Evolutionary conservation across 2,329 filamentous ascomycete species (phyloP).

Genomic region (Aspergillus sp.): DNA sequence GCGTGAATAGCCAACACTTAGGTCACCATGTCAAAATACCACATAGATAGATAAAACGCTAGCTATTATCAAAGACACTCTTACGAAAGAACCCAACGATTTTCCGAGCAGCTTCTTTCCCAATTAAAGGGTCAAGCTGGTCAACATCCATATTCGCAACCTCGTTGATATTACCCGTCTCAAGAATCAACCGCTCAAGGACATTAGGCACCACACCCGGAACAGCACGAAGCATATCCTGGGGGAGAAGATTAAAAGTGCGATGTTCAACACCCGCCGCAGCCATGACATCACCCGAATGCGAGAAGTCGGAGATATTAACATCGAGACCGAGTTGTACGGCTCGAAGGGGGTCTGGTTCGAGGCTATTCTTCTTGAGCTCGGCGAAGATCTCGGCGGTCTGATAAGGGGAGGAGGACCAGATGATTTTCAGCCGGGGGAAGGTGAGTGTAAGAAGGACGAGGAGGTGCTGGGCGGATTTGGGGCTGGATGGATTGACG

Average conservation of each 20-base stretch:
- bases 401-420: conserved; percentile 89
- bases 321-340: conserved; percentile 74
- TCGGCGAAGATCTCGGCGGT: conserved; percentile 96
- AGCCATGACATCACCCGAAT: conserved; percentile 49
- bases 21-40: no score
- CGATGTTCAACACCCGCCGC: conserved; percentile 54
- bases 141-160: conserved; percentile 79
- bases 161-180: conserved; percentile 71
- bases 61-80: conserved; percentile 48
- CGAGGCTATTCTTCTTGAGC: conserved; percentile 81
- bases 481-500: conserved; percentile 57
- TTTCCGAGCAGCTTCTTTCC: conserved; percentile 69
- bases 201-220: conserved; percentile 81
- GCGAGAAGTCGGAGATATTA: conserved; percentile 30
- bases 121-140: conserved; percentile 70
- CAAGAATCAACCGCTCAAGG: conserved; percentile 65
- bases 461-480: conserved; percentile 85
- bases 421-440: conserved; percentile 83
- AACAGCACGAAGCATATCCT: conserved; percentile 83
- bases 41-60: conserved; percentile 2
- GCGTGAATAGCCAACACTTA: no score
- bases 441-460: conserved; percentile 91
- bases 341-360: conserved; percentile 85
- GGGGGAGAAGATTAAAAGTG: conserved; percentile 75
- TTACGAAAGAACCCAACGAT: conserved; percentile 77